Base-by-base conservation (phyloP, 805 yeast genomes). In the Barnettozyma siamensis region DNA sequence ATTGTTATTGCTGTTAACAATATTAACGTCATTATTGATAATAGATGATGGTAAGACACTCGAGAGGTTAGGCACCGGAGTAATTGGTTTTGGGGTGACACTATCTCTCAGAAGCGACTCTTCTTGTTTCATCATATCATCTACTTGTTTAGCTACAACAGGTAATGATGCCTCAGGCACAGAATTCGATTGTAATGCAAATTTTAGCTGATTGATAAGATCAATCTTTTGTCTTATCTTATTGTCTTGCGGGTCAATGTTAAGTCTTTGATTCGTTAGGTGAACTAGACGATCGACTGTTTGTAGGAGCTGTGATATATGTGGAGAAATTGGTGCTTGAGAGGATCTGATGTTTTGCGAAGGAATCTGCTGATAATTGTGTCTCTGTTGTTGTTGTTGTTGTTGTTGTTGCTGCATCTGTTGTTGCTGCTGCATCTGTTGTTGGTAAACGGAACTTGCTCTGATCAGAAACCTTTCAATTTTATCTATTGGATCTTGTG, bases 401-500 rank as follows among this genome's bases (percentile, higher is more conserved):
- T n/a, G n/a, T 36, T 18, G 18, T 45, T 44, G 42, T 26, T 31
- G 57, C 37, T 44, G 44, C 11, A 26, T 18, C 18, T 45, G 47
- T 24, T 45, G 48, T 19, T 31, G 57, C 37, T 44, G 44, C 12
- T 24, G 23, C 16, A 43, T 44, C 21, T 45, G 48, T 17, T 41
- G 43, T 44, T 65, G 66, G 48, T 67, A 66, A 31, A 67, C 55
- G 9, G 76, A 69, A 18, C 81, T 74, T 24, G 80, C 83, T 53
- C 69, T 75, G 16, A 76, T 67, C 47, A 94, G 64, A 57, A 88
- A 93, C 33, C 65, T 70, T 50, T 87, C 95, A 42, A 93, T 84
- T 54, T 72, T 76, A 23, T 75, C 76, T 48, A 89, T 66, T 31
- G 85, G 82, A 5, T 76, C 81, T 28, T 66, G 69, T 12, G 87